Conservation (phyloP, 148 eudicot species). For the Persicaria maculosa region DNA sequence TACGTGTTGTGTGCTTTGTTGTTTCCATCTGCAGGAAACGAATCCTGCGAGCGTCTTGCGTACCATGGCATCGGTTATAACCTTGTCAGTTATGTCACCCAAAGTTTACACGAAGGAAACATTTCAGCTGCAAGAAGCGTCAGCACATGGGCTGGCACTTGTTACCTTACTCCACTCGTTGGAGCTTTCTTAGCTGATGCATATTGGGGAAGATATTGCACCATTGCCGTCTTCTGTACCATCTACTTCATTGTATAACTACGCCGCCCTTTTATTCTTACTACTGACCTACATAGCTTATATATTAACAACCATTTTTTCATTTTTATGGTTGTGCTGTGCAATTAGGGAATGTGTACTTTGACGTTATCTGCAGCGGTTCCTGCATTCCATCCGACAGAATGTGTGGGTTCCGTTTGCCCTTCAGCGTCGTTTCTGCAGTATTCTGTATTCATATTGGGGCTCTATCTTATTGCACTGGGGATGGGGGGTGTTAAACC, state of each 20-base stretch:
- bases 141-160: constrained; percentile 17
- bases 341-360: constrained; percentile 8
- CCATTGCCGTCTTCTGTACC: constrained; percentile 13
- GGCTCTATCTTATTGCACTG: constrained; percentile 21
- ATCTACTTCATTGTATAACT: constrained; percentile 9
- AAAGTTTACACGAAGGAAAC: constrained; percentile 3
- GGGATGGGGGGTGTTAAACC: constrained; percentile 25
- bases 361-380: constrained; percentile 7
- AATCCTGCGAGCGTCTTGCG: constrained; percentile 19
- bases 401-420: constrained; percentile 13
- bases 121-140: constrained; percentile 17
- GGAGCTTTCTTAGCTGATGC: constrained; percentile 19
- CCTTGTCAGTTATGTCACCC: constrained; percentile 16
- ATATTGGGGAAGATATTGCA: constrained; percentile 20
- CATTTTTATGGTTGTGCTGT: background rate
- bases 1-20: constrained; percentile 11
- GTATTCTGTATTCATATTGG: constrained; percentile 12
- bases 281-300: background rate
- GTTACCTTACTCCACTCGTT: constrained; percentile 17
- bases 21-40: constrained; percentile 10
- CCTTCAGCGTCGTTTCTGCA: constrained; percentile 16
- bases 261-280: background rate
- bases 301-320: background rate
- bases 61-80: constrained; percentile 14
- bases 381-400: background rate